These are phyloP conservation scores for Backusella tarrabulga DNA, from an alignment of 192 early-diverging fungal species.

Conservation along the genomic window DNA sequence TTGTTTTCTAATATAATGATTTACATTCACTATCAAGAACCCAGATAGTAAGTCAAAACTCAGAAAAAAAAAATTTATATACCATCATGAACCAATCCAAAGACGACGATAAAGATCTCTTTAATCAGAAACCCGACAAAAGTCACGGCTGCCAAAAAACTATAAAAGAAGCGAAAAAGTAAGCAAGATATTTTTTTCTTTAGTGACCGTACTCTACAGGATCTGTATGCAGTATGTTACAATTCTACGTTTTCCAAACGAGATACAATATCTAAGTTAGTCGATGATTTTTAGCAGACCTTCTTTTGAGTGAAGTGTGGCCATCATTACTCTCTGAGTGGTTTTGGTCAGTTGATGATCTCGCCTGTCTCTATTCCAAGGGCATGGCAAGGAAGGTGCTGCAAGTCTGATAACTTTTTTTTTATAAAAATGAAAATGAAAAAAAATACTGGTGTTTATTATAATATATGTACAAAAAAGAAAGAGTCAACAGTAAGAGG, in stretches of 20 bases:
- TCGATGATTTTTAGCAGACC: slow-evolving; percentile 29
- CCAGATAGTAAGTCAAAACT: too few relatives aligned
- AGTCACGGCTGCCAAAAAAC: neutral
- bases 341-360: slow-evolving; percentile 31
- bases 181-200: slow-evolving; percentile 21
- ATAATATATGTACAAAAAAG: too few relatives aligned
- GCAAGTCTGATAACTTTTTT: slow-evolving; percentile 28
- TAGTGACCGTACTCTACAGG: slow-evolving; percentile 22
- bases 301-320: slow-evolving; percentile 35
- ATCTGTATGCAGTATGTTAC: slow-evolving; percentile 22
- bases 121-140: neutral
- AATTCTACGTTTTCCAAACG: slow-evolving; percentile 26
- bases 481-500: slow-evolving; percentile 7
- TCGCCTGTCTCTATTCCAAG: slow-evolving; percentile 35
- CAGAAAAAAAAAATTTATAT: neutral
- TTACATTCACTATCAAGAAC: too few relatives aligned
- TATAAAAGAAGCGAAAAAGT: slow-evolving; percentile 9
- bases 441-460: too few relatives aligned
- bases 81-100: neutral
- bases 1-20: too few relatives aligned
- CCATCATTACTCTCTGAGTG: slow-evolving; percentile 14
- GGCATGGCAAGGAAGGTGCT: slow-evolving; percentile 28
- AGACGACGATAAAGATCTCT: neutral
- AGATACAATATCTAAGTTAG: slow-evolving; percentile 28
- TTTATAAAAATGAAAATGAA: slow-evolving; percentile 6